These are phyloP conservation scores for Globisporangium spiculum DNA, from an alignment of 352 stramenopile species.

Conservation along the genomic window DNA sequence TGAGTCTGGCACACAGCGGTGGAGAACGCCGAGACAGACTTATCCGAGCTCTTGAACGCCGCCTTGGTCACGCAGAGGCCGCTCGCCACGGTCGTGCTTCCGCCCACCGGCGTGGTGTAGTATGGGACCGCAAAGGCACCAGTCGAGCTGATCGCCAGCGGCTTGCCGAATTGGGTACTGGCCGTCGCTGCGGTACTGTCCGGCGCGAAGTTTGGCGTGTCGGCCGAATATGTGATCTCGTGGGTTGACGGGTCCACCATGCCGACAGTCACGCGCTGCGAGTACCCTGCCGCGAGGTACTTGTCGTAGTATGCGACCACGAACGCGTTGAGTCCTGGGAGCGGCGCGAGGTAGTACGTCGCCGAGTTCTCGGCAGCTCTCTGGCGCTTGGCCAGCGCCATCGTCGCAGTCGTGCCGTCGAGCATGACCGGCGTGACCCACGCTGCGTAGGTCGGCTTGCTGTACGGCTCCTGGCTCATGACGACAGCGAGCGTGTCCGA, in stretches of 20 bases:
- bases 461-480: conserved; percentile 20
- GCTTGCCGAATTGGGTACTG: conserved; percentile 35
- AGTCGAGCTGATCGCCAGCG: conserved; percentile 25
- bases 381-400: conserved; percentile 24
- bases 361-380: conserved; percentile 23
- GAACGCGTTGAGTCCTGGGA: conserved; percentile 33
- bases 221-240: conserved; percentile 32
- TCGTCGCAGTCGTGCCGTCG: conserved; percentile 16
- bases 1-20: conserved; percentile 38
- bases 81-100: conserved; percentile 12
- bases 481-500: conserved; percentile 47
- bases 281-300: conserved; percentile 24
- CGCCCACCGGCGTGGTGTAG: conserved; percentile 21
- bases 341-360: conserved; percentile 37
- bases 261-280: conserved; percentile 40
- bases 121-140: conserved; percentile 51
- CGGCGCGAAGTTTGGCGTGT: conserved; percentile 29
- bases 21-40: conserved; percentile 29
- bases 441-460: conserved; percentile 11
- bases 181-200: conserved; percentile 21
- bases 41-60: conserved; percentile 18
- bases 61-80: conserved; percentile 50
- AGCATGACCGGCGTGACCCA: conserved; percentile 37
- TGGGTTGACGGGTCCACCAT: conserved; percentile 25
- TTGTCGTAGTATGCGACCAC: conserved; percentile 48